Evolutionary conservation across 352 stramenopile genomes (phyloP).

Genomic region (Halophytophthora polymorphica): DNA sequence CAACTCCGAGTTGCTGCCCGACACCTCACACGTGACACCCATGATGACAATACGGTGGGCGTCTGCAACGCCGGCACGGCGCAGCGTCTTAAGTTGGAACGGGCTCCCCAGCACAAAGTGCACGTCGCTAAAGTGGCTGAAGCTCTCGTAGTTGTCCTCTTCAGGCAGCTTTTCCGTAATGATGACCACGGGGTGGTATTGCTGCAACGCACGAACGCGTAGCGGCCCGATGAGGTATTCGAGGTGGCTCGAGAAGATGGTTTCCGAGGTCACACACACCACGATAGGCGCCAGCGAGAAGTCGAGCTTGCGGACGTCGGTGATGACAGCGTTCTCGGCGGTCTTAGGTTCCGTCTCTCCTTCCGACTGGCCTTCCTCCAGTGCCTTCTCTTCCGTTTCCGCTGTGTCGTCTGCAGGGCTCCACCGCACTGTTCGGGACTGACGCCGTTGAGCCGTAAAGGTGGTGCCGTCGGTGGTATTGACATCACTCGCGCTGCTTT

Average conservation of each 20-base stretch:
- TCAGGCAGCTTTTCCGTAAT: constrained; percentile 52
- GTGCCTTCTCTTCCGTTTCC: constrained; percentile 26
- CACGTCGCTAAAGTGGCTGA: constrained; percentile 68
- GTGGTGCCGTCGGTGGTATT: constrained; percentile 5
- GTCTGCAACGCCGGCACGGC: constrained; percentile 56
- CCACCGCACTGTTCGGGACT: constrained; percentile 30
- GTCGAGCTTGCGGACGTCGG: constrained; percentile 46
- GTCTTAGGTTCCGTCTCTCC: neutral
- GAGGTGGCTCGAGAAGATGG: constrained; percentile 63
- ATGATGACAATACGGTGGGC: constrained; percentile 77
- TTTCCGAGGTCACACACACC: constrained; percentile 58
- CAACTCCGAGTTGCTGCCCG: constrained; percentile 60
- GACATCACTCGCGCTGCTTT: constrained; percentile 18
- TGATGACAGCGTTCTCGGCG: constrained; percentile 45
- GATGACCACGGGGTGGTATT: constrained; percentile 73
- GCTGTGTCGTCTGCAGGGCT: constrained; percentile 21
- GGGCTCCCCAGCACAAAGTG: constrained; percentile 71
- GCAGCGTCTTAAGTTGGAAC: constrained; percentile 53
- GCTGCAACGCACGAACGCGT: constrained; percentile 60
- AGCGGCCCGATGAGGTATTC: constrained; percentile 78
- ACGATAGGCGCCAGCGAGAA: constrained; percentile 61
- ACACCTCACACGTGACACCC: constrained; percentile 50
- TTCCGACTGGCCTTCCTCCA: constrained; percentile 16
- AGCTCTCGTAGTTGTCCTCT: constrained; percentile 57
- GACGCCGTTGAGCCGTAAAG: constrained; percentile 16